These are phyloP conservation scores for Nitzschia inconspicua DNA, from an alignment of 108 stramenopile genomes.

Conservation along the genomic window DNA sequence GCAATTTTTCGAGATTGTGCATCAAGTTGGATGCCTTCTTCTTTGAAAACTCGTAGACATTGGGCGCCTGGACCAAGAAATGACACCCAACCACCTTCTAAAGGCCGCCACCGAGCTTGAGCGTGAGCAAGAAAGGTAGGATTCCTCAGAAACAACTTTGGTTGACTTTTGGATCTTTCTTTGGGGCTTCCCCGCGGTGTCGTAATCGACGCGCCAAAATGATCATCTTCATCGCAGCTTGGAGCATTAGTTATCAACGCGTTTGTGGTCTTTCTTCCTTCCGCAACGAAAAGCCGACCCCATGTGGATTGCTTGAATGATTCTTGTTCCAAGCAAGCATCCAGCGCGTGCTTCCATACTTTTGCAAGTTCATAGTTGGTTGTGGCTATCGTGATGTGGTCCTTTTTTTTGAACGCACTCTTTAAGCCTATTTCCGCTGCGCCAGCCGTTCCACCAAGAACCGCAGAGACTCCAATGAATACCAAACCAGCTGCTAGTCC, in stretches of 20 bases:
- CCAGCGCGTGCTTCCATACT: conserved; percentile 56
- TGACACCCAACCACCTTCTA: conserved; percentile 67
- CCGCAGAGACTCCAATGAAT: conserved; percentile 69
- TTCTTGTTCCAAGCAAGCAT: conserved; percentile 38
- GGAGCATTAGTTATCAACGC: conserved; percentile 28
- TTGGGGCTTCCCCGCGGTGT: not conserved
- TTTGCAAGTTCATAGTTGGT: conserved; percentile 51
- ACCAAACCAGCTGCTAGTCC: conserved; percentile 77
- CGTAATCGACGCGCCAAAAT: not conserved
- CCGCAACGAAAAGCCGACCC: conserved; percentile 44
- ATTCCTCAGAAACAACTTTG: conserved; percentile 19
- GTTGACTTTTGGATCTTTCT: conserved; percentile 9
- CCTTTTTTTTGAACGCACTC: conserved; percentile 39
- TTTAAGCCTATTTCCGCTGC: conserved; percentile 48
- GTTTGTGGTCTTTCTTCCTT: conserved; percentile 37
- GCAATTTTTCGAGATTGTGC: conserved; percentile 6
- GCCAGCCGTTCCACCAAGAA: conserved; percentile 78
- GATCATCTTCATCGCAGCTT: conserved; percentile 14
- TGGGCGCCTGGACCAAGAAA: conserved; percentile 49
- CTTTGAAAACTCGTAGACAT: conserved; percentile 69
- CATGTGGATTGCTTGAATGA: conserved; percentile 30
- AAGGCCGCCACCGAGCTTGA: conserved; percentile 57
- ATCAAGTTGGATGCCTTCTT: conserved; percentile 30
- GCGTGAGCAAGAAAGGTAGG: conserved; percentile 5
- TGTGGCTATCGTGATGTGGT: conserved; percentile 51